Conservation (phyloP, 345 rosid genomes). For the Camelina laxa region DNA sequence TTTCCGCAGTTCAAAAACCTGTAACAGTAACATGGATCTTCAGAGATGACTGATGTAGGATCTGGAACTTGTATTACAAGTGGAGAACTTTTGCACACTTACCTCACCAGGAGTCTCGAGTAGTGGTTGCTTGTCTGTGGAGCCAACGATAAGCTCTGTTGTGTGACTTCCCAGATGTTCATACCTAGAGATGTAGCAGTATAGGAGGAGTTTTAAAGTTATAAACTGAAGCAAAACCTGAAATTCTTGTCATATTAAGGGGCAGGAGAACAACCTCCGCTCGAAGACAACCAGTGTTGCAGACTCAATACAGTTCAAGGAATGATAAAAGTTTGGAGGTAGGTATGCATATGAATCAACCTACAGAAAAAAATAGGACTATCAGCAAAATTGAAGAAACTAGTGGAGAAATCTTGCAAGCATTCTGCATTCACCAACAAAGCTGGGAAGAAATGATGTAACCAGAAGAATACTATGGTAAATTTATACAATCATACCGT, state of each 20-base stretch:
- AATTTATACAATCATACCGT: constrained; percentile 50
- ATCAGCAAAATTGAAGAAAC: constrained; percentile 7
- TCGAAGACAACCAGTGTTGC: constrained; percentile 79
- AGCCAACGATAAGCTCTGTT: constrained; percentile 69
- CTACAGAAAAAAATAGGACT: constrained; percentile 47
- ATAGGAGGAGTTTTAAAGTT: neutral
- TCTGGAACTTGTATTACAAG: neutral
- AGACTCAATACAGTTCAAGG: constrained; percentile 54
- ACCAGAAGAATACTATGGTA: neutral
- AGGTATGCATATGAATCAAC: constrained; percentile 90
- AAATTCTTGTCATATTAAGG: neutral
- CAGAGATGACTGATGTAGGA: constrained; percentile 3
- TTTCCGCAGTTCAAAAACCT: constrained; percentile 90
- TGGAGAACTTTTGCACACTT: constrained; percentile 24
- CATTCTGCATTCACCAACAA: constrained; percentile 4
- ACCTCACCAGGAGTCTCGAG: constrained; percentile 97
- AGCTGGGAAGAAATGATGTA: constrained; percentile 1
- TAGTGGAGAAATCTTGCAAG: neutral
- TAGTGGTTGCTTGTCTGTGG: constrained; percentile 83
- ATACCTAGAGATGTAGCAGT: constrained; percentile 53
- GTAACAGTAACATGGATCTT: constrained; percentile 15
- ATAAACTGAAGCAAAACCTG: neutral
- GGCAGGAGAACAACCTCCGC: constrained; percentile 55
- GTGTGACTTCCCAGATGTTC: constrained; percentile 54
- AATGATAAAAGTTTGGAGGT: constrained; percentile 74